A percentile compares a stretch with the other conserved stretches of the same genome.
phyloP scores from a whole-genome alignment of 1,284 basidiomycete genomes.

The Ganoderma meredithae region DNA sequence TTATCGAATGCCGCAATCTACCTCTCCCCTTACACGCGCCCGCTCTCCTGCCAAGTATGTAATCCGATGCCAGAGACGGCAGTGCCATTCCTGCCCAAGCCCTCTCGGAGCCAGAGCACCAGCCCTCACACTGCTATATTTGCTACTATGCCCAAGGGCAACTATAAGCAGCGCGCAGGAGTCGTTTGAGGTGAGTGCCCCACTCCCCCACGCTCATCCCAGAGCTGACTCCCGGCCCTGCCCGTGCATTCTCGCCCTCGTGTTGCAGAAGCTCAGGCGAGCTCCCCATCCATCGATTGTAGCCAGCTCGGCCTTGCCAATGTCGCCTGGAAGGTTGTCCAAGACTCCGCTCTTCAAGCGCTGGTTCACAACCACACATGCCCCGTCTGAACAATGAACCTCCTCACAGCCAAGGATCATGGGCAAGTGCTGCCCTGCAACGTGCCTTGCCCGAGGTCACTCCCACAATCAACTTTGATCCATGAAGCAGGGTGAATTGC shows the following conservation, averaged over 20 bases:
- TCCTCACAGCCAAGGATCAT: background rate
- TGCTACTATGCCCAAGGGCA: constrained; percentile 1
- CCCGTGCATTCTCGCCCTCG: constrained; percentile 6
- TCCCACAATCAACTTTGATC: background rate
- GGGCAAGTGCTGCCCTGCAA: background rate
- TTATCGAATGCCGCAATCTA: constrained; percentile 31
- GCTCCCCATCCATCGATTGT: constrained; percentile 22
- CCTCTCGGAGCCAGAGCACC: constrained; percentile 8
- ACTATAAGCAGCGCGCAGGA: constrained; percentile 4
- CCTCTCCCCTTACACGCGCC: constrained; percentile 19
- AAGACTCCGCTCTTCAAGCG: background rate
- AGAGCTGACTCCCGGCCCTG: background rate
- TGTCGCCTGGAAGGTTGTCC: constrained; percentile 5
- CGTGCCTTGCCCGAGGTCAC: background rate
- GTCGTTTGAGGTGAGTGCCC: constrained; percentile 6
- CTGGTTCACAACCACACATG: background rate
- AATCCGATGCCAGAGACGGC: constrained; percentile 1
- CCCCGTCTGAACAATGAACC: background rate
- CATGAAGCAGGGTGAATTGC: background rate
- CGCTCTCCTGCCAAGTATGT: constrained; percentile 17
- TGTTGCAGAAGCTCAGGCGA: constrained; percentile 19
- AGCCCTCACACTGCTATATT: constrained; percentile 17
- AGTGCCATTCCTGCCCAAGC: constrained; percentile 1
- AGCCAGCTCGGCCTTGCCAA: constrained; percentile 5
- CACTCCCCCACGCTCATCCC: background rate